phyloP scores from a whole-genome alignment of 208 protist genomes.

The Novymonas esmeraldas region DNA sequence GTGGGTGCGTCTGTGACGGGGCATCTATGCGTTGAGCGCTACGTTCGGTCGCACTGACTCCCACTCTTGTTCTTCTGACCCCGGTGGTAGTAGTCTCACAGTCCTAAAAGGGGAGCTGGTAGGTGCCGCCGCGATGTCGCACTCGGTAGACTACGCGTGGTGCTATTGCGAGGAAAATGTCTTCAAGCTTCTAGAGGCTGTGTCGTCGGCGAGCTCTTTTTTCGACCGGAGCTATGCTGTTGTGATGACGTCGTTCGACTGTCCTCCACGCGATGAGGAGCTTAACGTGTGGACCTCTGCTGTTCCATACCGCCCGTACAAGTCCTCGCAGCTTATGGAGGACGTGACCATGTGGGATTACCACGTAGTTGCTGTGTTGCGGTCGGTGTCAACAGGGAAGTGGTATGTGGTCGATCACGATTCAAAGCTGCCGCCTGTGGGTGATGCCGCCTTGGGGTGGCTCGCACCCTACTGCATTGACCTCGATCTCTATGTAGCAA shows the following conservation, averaged over 20 bases:
- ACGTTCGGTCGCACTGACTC: too few relatives aligned
- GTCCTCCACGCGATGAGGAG: conserved; percentile 7
- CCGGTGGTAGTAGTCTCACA: too few relatives aligned
- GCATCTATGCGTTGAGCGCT: too few relatives aligned
- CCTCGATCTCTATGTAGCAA: conserved; percentile 19
- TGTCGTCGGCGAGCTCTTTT: conserved; percentile 5
- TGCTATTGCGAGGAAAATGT: conserved; percentile 56
- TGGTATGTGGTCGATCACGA: conserved; percentile 45
- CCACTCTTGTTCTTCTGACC: too few relatives aligned
- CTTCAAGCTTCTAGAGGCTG: conserved; percentile 23
- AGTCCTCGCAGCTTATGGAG: not conserved
- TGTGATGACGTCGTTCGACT: conserved; percentile 37
- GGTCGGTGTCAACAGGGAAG: not conserved
- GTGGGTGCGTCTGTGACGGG: too few relatives aligned
- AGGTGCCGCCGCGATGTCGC: not conserved
- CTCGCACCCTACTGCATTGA: conserved; percentile 32
- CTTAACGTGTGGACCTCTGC: conserved; percentile 30
- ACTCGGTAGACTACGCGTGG: conserved; percentile 20
- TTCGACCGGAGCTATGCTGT: conserved; percentile 38
- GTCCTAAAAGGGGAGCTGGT: not conserved
- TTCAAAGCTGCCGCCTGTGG: conserved; percentile 16
- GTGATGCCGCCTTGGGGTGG: not conserved
- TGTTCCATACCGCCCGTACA: conserved; percentile 38
- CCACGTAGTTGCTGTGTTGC: conserved; percentile 41
- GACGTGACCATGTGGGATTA: conserved; percentile 45